Evolutionary conservation across 2,329 filamentous ascomycete species (phyloP).

Genomic region (Clarireedia sp.): DNA sequence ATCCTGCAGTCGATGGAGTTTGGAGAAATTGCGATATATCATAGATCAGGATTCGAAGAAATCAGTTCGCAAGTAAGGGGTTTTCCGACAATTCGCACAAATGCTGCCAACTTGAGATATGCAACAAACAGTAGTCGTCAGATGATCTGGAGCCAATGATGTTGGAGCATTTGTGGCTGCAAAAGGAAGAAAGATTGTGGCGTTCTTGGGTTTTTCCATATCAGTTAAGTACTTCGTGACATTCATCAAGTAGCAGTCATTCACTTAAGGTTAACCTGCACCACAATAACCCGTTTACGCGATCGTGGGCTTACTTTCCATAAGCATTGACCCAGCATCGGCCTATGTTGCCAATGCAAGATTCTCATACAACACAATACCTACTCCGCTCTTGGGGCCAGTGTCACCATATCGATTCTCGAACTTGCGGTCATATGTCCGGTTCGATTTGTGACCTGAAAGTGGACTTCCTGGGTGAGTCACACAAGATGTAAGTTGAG

Average conservation of each 20-base stretch:
- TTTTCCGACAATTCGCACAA: not conserved
- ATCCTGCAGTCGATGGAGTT: not conserved
- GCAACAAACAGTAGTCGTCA: not conserved
- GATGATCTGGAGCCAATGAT: not conserved
- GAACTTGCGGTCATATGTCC: too few relatives aligned
- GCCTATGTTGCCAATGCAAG: too few relatives aligned
- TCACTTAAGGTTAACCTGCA: not conserved
- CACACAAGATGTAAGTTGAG: too few relatives aligned
- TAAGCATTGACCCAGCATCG: too few relatives aligned
- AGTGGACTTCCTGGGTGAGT: too few relatives aligned
- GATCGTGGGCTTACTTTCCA: too few relatives aligned
- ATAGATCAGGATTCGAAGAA: not conserved
- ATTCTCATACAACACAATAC: too few relatives aligned
- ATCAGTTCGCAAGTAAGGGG: not conserved
- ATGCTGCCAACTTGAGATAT: slow-evolving; percentile 20
- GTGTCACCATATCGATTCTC: too few relatives aligned
- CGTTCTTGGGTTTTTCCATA: not conserved
- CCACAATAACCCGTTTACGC: too few relatives aligned
- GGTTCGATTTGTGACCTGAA: too few relatives aligned
- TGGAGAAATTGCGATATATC: not conserved
- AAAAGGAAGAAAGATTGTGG: not conserved
- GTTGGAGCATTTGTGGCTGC: not conserved
- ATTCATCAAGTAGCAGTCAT: not conserved
- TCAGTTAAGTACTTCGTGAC: not conserved
- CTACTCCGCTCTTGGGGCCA: too few relatives aligned